phyloP scores from a whole-genome alignment of 23 red algal genomes.

The Rhodosorus marinus region DNA sequence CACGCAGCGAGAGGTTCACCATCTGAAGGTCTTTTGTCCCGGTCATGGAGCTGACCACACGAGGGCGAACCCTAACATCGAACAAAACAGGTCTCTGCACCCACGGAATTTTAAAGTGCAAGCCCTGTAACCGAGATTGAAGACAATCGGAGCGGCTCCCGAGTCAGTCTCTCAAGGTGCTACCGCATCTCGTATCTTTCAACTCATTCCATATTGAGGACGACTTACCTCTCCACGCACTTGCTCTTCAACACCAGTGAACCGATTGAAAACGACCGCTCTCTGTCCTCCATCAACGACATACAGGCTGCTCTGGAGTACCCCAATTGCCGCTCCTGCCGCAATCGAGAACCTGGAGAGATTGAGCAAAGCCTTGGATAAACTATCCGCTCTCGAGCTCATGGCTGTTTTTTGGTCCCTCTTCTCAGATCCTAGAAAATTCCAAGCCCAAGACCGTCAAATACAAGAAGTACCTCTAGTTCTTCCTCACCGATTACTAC shows the following conservation, averaged over 20 bases:
- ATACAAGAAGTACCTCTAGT: too few species aligned
- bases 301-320: constrained; percentile 34
- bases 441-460: too few species aligned
- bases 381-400: too few species aligned
- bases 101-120: constrained; percentile 81
- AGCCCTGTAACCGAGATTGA: too few species aligned
- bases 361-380: constrained; percentile 24
- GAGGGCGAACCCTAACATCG: constrained; percentile 78
- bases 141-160: too few species aligned
- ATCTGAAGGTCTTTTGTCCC: constrained; percentile 96
- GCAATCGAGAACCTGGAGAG: constrained; percentile 39
- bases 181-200: too few species aligned
- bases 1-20: constrained; percentile 89
- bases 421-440: too few species aligned
- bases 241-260: constrained; percentile 66
- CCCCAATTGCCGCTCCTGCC: constrained; percentile 20
- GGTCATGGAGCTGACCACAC: constrained; percentile 71
- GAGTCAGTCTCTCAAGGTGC: too few species aligned
- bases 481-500: too few species aligned
- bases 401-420: too few species aligned
- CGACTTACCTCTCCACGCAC: constrained; percentile 74
- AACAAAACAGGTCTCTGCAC: constrained; percentile 80
- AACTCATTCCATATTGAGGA: too few species aligned
- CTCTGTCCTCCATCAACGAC: constrained; percentile 88
- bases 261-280: constrained; percentile 85